phyloP scores from a whole-genome alignment of 108 stramenopile genomes.

The Mediolabrus comicus region DNA sequence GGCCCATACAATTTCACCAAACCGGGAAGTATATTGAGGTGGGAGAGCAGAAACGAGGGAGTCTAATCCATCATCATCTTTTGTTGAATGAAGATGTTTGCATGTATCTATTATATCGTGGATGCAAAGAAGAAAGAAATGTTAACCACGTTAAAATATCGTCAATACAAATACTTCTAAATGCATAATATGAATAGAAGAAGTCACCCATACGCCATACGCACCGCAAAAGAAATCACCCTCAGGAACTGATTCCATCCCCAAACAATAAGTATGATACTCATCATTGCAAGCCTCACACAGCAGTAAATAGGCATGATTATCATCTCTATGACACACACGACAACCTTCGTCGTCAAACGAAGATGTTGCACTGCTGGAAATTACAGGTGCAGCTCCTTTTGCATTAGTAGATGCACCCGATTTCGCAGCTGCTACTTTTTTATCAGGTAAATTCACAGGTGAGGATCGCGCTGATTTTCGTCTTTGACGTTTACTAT shows the following conservation, averaged over 20 bases:
- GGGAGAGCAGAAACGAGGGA: conserved; percentile 63
- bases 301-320: conserved; percentile 77
- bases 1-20: conserved; percentile 85
- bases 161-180: conserved; percentile 1
- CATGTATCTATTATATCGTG: conserved; percentile 38
- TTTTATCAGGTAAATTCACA: neutral
- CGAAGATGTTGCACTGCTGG: neutral
- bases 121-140: neutral
- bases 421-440: neutral
- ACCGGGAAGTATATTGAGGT: conserved; percentile 67
- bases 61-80: conserved; percentile 62
- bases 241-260: conserved; percentile 59
- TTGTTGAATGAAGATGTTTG: conserved; percentile 36
- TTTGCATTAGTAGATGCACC: neutral
- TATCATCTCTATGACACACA: conserved; percentile 66
- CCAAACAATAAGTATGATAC: conserved; percentile 81
- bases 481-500: neutral
- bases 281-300: conserved; percentile 84
- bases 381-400: neutral
- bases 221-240: conserved; percentile 84
- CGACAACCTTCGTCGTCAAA: conserved; percentile 57
- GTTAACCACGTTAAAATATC: neutral
- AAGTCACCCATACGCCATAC: conserved; percentile 15
- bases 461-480: neutral
- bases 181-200: neutral